phyloP scores from a whole-genome alignment of 257 asterid species.

The Petunia axillaris region DNA sequence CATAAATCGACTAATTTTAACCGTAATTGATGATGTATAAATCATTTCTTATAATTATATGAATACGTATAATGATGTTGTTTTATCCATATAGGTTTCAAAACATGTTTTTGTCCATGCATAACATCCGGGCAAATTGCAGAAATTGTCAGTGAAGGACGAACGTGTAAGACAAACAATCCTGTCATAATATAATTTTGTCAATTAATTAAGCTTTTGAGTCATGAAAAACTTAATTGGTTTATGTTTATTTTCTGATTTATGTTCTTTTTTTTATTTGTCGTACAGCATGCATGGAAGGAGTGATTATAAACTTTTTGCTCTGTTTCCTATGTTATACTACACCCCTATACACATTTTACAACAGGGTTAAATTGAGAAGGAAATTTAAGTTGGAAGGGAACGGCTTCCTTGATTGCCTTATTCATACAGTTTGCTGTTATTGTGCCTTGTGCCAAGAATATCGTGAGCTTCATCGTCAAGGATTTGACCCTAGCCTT shows the following conservation, averaged over 20 bases:
- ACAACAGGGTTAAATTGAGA: slow-evolving; percentile 33
- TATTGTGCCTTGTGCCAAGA: slow-evolving; percentile 45
- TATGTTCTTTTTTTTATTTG: background rate
- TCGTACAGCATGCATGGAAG: slow-evolving; percentile 37
- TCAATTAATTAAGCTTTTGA: background rate
- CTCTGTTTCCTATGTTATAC: slow-evolving; percentile 4
- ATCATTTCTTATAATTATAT: background rate
- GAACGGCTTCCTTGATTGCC: slow-evolving; percentile 33
- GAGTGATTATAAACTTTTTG: slow-evolving; percentile 23
- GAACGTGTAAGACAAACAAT: slow-evolving; percentile 34
- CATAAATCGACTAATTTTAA: background rate
- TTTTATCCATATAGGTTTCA: slow-evolving; percentile 27
- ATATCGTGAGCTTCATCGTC: slow-evolving; percentile 42
- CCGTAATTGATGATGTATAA: background rate
- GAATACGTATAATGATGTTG: background rate
- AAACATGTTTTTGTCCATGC: slow-evolving; percentile 39
- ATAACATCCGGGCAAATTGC: slow-evolving; percentile 35
- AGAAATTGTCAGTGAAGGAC: slow-evolving; percentile 41
- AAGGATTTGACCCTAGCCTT: slow-evolving; percentile 40
- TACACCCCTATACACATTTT: slow-evolving; percentile 27
- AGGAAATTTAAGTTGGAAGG: slow-evolving; percentile 35
- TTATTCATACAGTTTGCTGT: slow-evolving; percentile 32
- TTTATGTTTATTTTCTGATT: slow-evolving; percentile 11
- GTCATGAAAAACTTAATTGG: no score
- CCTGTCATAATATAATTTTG: background rate